Percentiles rank a stretch among this genome's conserved stretches.
These are phyloP conservation scores for Dioscorea zingiberensis DNA, from an alignment of 106 monocot species.

Conservation along the genomic window DNA sequence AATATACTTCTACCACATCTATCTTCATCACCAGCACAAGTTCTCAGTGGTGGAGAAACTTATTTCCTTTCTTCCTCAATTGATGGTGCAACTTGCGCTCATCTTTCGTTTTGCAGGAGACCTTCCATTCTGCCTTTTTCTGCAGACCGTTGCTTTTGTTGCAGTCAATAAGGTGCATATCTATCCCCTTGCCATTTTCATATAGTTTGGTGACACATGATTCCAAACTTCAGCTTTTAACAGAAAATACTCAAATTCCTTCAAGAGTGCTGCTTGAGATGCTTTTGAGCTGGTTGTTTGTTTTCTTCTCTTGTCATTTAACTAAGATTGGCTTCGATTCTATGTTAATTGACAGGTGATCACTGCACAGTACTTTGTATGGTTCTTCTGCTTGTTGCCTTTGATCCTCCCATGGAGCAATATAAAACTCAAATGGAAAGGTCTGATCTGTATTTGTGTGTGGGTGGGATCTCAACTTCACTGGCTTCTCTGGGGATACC, in stretches of 20 bases:
- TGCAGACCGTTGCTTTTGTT: constrained; percentile 92
- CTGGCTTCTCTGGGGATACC: constrained; percentile 3
- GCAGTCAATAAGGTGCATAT: constrained; percentile 89
- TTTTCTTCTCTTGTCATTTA: too few species aligned
- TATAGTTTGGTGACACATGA: background rate
- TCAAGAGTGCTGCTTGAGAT: too few species aligned
- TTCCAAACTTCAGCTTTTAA: background rate
- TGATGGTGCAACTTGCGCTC: constrained; percentile 70
- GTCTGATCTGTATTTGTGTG: too few species aligned
- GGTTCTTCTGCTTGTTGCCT: constrained; percentile 92
- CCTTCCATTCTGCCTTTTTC: constrained; percentile 77
- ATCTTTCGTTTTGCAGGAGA: constrained; percentile 57
- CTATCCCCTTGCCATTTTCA: too few species aligned
- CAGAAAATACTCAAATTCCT: too few species aligned
- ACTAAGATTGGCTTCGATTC: too few species aligned
- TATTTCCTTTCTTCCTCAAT: constrained; percentile 72
- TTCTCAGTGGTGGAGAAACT: constrained; percentile 79
- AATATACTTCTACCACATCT: constrained; percentile 94
- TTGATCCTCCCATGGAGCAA: constrained; percentile 85
- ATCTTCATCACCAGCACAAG: constrained; percentile 77
- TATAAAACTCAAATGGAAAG: constrained; percentile 50
- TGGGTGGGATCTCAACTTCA: constrained; percentile 67
- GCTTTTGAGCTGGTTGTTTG: too few species aligned
- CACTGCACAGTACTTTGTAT: constrained; percentile 95
- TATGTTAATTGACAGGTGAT: constrained; percentile 48